Conservation (phyloP, 148 eudicot species). For the Euryodendron excelsum region DNA sequence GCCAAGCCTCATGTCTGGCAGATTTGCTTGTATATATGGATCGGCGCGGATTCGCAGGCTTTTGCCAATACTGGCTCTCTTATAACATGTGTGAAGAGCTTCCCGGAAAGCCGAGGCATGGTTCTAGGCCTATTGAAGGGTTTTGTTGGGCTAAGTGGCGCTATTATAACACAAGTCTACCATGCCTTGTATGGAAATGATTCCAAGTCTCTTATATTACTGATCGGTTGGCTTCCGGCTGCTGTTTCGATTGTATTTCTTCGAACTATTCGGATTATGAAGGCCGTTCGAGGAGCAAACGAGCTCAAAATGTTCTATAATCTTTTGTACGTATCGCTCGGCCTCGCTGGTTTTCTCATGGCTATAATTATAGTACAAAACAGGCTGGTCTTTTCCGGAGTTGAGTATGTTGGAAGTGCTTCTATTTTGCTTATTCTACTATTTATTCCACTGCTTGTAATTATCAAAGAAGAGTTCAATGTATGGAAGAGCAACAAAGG, state of each 20-base stretch:
- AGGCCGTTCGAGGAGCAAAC: conserved; percentile 15
- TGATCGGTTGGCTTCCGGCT: conserved; percentile 50
- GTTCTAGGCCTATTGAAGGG: conserved; percentile 49
- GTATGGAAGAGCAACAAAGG: background rate
- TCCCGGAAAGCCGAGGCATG: conserved; percentile 44
- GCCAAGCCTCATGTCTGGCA: conserved; percentile 36
- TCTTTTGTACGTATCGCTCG: conserved; percentile 36
- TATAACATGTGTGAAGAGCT: conserved; percentile 43
- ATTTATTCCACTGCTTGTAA: conserved; percentile 26
- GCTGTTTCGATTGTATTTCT: conserved; percentile 36
- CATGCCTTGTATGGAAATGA: conserved; percentile 39
- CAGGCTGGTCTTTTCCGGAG: conserved; percentile 10
- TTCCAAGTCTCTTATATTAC: conserved; percentile 30
- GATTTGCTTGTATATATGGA: conserved; percentile 39
- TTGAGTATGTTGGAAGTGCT: conserved; percentile 28
- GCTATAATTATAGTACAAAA: conserved; percentile 30
- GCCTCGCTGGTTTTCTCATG: conserved; percentile 44
- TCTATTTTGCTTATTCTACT: conserved; percentile 27
- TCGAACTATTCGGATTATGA: conserved; percentile 27
- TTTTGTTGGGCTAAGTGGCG: conserved; percentile 52
- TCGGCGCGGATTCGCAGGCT: conserved; percentile 41
- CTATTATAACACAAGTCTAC: conserved; percentile 37
- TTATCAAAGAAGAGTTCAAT: conserved; percentile 28
- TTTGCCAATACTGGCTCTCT: conserved; percentile 46
- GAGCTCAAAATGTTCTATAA: conserved; percentile 37